These are phyloP conservation scores for Penicillium nucicola DNA, from an alignment of 495 filamentous ascomycete species.

Conservation along the genomic window DNA sequence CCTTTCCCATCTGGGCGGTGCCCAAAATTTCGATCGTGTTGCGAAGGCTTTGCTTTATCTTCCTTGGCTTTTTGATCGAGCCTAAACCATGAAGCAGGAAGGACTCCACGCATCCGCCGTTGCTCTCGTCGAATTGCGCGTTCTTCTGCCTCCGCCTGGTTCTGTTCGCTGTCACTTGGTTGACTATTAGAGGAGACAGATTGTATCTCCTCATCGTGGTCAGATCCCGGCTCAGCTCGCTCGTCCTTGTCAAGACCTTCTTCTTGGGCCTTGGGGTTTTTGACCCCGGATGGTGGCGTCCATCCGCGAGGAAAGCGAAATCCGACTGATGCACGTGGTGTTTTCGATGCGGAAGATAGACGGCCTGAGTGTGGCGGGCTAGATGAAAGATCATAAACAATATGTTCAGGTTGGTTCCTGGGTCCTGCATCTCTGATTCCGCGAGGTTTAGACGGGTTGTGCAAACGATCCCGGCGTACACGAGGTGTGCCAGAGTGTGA, in stretches of 20 bases:
- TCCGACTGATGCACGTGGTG: slow-evolving; percentile 14
- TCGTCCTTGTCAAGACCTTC: neutral
- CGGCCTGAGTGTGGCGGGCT: slow-evolving; percentile 42
- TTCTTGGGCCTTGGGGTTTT: slow-evolving; percentile 12
- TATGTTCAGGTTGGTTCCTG: slow-evolving; percentile 1
- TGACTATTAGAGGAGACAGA: slow-evolving; percentile 19
- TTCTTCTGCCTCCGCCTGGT: slow-evolving; percentile 20
- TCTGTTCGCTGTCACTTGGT: slow-evolving; percentile 8
- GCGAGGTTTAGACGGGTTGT: slow-evolving; percentile 10
- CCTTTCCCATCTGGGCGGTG: slow-evolving; percentile 36
- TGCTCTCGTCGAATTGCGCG: slow-evolving; percentile 36
- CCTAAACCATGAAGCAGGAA: slow-evolving; percentile 88
- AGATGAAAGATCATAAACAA: slow-evolving; percentile 31
- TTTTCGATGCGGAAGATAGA: slow-evolving; percentile 22
- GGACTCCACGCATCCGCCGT: slow-evolving; percentile 72
- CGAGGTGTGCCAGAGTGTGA: slow-evolving; percentile 18
- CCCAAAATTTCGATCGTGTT: slow-evolving; percentile 17
- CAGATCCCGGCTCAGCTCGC: slow-evolving; percentile 8
- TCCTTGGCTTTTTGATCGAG: slow-evolving; percentile 54
- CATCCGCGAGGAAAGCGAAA: slow-evolving; percentile 42
- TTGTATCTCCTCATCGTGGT: slow-evolving; percentile 18
- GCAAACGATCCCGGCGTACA: neutral
- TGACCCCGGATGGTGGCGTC: slow-evolving; percentile 29
- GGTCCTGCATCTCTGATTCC: slow-evolving; percentile 27
- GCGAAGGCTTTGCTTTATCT: slow-evolving; percentile 30